phyloP scores from a whole-genome alignment of 78 protist species.

The Dictyostelium citrinum region DNA sequence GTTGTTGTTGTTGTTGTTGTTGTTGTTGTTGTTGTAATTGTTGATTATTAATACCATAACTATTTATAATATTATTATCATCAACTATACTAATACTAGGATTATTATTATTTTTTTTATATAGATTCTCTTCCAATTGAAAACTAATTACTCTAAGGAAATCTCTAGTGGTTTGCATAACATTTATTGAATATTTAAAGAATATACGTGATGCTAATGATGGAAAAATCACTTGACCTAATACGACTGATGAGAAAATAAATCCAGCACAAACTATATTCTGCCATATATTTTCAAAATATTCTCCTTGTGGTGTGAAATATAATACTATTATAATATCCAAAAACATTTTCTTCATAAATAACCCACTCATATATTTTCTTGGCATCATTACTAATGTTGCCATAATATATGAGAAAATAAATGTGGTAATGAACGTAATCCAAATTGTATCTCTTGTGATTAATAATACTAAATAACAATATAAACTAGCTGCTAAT shows the following conservation, averaged over 20 bases:
- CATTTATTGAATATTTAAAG: neutral
- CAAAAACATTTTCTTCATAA: conserved; percentile 21
- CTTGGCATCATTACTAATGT: neutral
- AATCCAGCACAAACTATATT: neutral
- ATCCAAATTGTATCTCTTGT: conserved; percentile 6
- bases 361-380: neutral
- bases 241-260: neutral
- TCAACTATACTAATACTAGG: neutral
- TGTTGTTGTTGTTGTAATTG: too few relatives aligned
- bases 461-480: neutral
- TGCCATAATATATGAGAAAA: neutral
- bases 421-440: conserved; percentile 1
- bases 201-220: conserved; percentile 7
- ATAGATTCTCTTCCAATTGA: conserved; percentile 1
- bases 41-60: neutral
- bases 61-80: neutral
- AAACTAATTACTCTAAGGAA: conserved; percentile 11
- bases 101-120: neutral
- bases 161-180: neutral
- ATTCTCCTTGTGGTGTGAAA: neutral
- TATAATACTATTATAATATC: conserved; percentile 26
- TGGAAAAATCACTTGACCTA: neutral
- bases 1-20: neutral
- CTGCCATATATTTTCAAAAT: neutral
- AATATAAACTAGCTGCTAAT: neutral